phyloP scores from a whole-genome alignment of 768 basidiomycete genomes.

The Lyophyllum shimeji region DNA sequence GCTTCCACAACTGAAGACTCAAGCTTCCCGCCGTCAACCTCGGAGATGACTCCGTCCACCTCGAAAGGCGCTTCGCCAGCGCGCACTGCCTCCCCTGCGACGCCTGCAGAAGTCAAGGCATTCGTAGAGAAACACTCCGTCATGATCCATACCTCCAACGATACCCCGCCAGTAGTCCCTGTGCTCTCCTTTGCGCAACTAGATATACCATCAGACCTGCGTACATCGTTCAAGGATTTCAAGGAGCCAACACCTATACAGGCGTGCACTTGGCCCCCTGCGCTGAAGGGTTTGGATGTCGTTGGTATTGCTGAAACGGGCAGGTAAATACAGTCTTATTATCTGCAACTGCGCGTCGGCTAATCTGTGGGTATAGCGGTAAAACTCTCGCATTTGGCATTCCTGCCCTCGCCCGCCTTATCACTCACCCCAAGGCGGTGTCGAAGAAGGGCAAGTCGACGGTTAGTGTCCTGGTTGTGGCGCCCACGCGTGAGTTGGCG shows the following conservation, averaged over 20 bases:
- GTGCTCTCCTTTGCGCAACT: conserved; percentile 76
- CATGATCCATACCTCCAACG: conserved; percentile 59
- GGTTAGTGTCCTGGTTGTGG: conserved; percentile 75
- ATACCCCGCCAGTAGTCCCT: conserved; percentile 53
- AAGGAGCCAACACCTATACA: conserved; percentile 94
- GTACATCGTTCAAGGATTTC: conserved; percentile 65
- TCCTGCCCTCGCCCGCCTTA: conserved; percentile 76
- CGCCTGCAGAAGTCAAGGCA: conserved; percentile 45
- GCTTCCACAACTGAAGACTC: conserved; percentile 18
- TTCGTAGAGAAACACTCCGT: conserved; percentile 76
- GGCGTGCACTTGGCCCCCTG: conserved; percentile 91
- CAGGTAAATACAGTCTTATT: conserved; percentile 46
- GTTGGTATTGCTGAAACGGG: conserved; percentile 98
- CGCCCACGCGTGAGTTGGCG: conserved; percentile 95
- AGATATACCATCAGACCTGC: conserved; percentile 59
- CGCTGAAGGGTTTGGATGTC: conserved; percentile 79
- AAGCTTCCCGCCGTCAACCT: conserved; percentile 15
- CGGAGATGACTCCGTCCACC: conserved; percentile 6
- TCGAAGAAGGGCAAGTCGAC: conserved; percentile 32
- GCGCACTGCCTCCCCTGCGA: conserved; percentile 18
- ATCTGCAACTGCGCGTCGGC: not conserved
- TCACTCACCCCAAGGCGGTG: conserved; percentile 33
- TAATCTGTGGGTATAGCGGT: conserved; percentile 50
- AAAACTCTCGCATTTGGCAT: conserved; percentile 97
- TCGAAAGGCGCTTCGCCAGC: conserved; percentile 17